phyloP scores from a whole-genome alignment of 257 asterid species.

The Phtheirospermum japonicum region DNA sequence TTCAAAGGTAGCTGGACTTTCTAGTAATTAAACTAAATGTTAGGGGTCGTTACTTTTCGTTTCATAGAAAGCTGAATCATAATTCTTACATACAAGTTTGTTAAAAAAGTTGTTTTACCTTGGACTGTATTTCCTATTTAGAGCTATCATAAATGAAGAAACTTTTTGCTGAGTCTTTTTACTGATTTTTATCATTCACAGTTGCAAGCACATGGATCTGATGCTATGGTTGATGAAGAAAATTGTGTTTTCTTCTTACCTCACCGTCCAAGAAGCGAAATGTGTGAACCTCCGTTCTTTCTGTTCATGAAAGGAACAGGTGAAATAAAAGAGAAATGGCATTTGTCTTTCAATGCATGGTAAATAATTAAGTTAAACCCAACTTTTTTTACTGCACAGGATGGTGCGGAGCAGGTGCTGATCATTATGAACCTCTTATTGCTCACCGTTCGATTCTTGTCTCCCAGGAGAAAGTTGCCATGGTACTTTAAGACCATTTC shows the following conservation, averaged over 20 bases:
- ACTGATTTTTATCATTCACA: conserved; percentile 29
- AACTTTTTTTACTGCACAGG: conserved; percentile 41
- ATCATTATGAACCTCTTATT: conserved; percentile 92
- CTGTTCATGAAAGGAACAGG: conserved; percentile 99
- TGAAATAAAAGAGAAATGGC: conserved; percentile 16
- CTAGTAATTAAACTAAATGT: no score
- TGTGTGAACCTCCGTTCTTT: conserved; percentile 77
- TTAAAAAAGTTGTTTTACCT: no score
- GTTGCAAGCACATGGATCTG: conserved; percentile 99
- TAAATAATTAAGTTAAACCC: background rate
- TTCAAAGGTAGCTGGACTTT: no score
- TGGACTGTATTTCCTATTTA: background rate
- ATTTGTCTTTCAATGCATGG: background rate
- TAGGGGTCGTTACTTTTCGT: no score
- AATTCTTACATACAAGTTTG: no score
- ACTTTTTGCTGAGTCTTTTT: conserved; percentile 17
- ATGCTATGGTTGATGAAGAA: conserved; percentile 97
- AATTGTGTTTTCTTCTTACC: conserved; percentile 93
- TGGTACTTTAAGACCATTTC: conserved; percentile 55
- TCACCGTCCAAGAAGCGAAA: conserved; percentile 83
- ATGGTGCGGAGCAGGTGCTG: conserved; percentile 97
- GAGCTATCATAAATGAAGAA: conserved; percentile 3
- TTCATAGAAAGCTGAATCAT: no score
- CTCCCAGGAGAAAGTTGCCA: conserved; percentile 84
- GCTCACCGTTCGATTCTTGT: conserved; percentile 55